Conservation (phyloP, 257 asterid species). For the Eustoma russellianum region DNA sequence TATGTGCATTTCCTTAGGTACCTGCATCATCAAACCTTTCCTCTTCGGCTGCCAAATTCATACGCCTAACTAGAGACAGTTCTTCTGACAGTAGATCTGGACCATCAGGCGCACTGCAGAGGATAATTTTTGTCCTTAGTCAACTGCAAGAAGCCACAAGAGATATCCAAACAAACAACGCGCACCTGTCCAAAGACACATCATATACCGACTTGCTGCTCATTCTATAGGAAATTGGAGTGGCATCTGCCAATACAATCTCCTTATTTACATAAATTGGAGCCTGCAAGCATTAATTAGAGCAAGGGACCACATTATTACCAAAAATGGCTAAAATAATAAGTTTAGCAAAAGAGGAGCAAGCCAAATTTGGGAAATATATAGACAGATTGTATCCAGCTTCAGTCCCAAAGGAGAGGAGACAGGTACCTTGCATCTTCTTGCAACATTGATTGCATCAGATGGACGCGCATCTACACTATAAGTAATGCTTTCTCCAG, state of each 20-base stretch:
- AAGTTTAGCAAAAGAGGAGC: no score
- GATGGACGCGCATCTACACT: slow-evolving; percentile 39
- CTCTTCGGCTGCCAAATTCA: slow-evolving; percentile 28
- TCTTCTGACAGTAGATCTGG: slow-evolving; percentile 39
- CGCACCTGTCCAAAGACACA: slow-evolving; percentile 31
- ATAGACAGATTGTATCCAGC: not conserved
- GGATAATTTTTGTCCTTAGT: not conserved
- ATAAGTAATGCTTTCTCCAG: slow-evolving; percentile 20
- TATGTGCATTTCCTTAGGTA: no score
- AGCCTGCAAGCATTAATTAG: slow-evolving; percentile 30
- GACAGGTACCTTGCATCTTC: slow-evolving; percentile 31
- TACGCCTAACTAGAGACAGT: slow-evolving; percentile 20
- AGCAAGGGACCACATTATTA: no score
- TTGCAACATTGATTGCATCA: slow-evolving; percentile 36
- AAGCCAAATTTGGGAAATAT: no score
- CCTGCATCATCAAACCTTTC: slow-evolving; percentile 41
- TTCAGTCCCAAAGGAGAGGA: not conserved
- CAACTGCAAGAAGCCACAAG: not conserved
- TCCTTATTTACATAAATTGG: slow-evolving; percentile 32
- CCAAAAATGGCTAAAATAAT: no score
- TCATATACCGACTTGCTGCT: slow-evolving; percentile 25
- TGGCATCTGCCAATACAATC: slow-evolving; percentile 32
- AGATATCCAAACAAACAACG: not conserved
- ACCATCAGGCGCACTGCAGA: slow-evolving; percentile 29
- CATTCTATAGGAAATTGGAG: slow-evolving; percentile 23